Conservation (phyloP, 2,329 filamentous ascomycete genomes). For the Colletotrichum ledebouriae region DNA sequence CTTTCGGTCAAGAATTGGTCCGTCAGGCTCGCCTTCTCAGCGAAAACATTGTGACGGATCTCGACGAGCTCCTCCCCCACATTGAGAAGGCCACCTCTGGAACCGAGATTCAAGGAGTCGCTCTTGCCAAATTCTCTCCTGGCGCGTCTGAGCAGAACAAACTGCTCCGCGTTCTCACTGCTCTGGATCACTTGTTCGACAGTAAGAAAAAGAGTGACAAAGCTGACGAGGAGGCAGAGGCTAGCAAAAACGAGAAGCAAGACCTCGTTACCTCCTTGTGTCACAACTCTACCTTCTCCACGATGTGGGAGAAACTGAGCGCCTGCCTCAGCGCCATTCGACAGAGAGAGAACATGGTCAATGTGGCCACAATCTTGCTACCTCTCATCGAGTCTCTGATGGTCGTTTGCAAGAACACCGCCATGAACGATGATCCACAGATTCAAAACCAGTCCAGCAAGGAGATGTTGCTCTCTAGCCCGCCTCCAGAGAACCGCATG, state of each 20-base stretch:
- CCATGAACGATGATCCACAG: slow-evolving; percentile 74
- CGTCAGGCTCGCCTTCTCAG: slow-evolving; percentile 87
- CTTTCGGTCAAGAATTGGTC: slow-evolving; percentile 94
- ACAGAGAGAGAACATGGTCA: slow-evolving; percentile 94
- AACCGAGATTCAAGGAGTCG: slow-evolving; percentile 95
- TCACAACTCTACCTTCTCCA: slow-evolving; percentile 89
- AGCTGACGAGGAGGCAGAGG: slow-evolving; percentile 60
- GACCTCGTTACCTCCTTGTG: slow-evolving; percentile 90
- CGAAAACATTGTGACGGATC: slow-evolving; percentile 85
- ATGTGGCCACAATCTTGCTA: slow-evolving; percentile 94
- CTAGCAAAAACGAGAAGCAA: slow-evolving; percentile 75
- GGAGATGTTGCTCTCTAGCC: slow-evolving; percentile 77
- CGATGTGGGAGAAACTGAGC: slow-evolving; percentile 93
- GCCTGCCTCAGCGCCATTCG: slow-evolving; percentile 89
- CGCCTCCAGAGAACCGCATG: slow-evolving; percentile 83
- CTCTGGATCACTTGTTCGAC: slow-evolving; percentile 95
- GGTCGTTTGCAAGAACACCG: slow-evolving; percentile 99
- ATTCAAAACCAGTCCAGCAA: slow-evolving; percentile 62
- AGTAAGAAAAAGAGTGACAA: slow-evolving; percentile 75
- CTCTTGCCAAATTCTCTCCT: slow-evolving; percentile 94
- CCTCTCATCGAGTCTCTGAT: slow-evolving; percentile 96
- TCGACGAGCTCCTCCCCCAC: slow-evolving; percentile 86
- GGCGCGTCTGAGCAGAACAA: slow-evolving; percentile 98
- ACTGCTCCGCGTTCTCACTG: slow-evolving; percentile 89
- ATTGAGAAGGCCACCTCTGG: slow-evolving; percentile 89